phyloP scores from a whole-genome alignment of 73 alveolate species.

The Uronychia binucleata region DNA sequence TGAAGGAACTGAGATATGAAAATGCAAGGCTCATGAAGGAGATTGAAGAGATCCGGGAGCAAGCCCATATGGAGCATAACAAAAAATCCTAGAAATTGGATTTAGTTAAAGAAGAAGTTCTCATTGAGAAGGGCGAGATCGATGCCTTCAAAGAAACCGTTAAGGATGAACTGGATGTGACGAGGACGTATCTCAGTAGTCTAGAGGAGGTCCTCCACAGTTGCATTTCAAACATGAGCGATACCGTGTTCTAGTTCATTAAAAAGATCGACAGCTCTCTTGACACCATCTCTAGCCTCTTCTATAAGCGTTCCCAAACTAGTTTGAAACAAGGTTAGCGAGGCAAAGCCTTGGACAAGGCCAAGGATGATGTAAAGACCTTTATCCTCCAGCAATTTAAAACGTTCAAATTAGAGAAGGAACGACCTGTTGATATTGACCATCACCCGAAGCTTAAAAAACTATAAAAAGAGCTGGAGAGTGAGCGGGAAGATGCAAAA shows the following conservation, averaged over 20 bases:
- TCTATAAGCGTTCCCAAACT: not conserved
- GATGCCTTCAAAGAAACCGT: not conserved
- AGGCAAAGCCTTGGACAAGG: not conserved
- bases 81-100: not conserved
- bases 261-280: not conserved
- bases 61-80: not conserved
- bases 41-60: not conserved
- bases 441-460: not conserved
- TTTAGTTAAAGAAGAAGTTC: not conserved
- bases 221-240: not conserved
- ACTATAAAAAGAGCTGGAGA: not conserved
- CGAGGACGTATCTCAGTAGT: not conserved
- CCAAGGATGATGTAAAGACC: not conserved
- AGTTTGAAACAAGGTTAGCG: not conserved
- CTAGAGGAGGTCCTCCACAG: not conserved
- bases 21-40: not conserved
- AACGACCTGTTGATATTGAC: not conserved
- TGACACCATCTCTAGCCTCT: not conserved
- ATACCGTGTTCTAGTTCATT: not conserved
- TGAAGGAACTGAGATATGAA: not conserved
- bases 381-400: not conserved
- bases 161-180: not conserved
- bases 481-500: not conserved
- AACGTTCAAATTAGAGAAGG: not conserved
- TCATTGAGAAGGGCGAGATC: not conserved